These are phyloP conservation scores for Candida alai DNA, from an alignment of 805 yeast species.

Conservation along the genomic window DNA sequence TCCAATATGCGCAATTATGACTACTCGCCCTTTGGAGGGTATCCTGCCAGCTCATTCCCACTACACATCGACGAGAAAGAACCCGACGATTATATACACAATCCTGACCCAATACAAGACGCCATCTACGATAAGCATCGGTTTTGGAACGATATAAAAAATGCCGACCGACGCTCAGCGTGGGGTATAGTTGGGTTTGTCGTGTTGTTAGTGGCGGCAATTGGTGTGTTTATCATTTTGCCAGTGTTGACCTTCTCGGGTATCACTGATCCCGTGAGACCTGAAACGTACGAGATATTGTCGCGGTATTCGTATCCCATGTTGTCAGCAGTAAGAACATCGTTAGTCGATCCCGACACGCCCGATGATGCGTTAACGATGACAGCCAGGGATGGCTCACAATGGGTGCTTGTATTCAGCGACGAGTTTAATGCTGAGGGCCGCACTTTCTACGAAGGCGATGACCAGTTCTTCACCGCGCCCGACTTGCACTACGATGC, in stretches of 20 bases:
- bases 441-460: constrained; percentile 41
- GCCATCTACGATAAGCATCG: constrained; percentile 76
- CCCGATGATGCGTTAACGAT: constrained; percentile 26
- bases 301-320: constrained; percentile 41
- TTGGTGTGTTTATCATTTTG: constrained; percentile 65
- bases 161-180: constrained; percentile 59
- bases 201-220: constrained; percentile 53
- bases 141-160: constrained; percentile 58
- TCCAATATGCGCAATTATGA: constrained; percentile 28
- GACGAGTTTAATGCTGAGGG: constrained; percentile 44
- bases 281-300: constrained; percentile 41
- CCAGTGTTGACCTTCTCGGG: constrained; percentile 88
- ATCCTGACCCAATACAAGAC: constrained; percentile 93
- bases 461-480: constrained; percentile 42
- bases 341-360: constrained; percentile 40
- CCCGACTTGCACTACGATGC: constrained; percentile 40
- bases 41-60: constrained; percentile 91
- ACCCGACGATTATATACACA: constrained; percentile 90
- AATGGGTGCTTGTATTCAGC: constrained; percentile 36
- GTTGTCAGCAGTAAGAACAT: constrained; percentile 32
- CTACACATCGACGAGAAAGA: constrained; percentile 88
- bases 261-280: constrained; percentile 31
- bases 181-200: constrained; percentile 61
- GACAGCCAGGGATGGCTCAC: constrained; percentile 23
- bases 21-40: constrained; percentile 94